phyloP scores from a whole-genome alignment of 1,284 basidiomycete genomes.

The Ustilago shanxiensis region DNA sequence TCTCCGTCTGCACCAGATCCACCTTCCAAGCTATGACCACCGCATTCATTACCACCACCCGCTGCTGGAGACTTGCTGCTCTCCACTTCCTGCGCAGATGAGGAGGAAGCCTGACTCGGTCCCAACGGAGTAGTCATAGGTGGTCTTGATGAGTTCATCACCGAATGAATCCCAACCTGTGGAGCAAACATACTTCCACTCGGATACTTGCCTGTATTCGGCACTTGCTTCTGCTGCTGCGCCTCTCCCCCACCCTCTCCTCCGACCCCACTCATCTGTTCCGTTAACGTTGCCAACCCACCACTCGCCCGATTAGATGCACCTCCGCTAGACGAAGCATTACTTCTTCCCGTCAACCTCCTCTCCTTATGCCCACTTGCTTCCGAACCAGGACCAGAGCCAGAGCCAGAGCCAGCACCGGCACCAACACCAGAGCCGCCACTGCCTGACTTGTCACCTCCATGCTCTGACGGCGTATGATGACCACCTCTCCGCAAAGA shows the following conservation, averaged over 20 bases:
- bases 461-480: slow-evolving; percentile 25
- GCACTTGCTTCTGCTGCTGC: slow-evolving; percentile 11
- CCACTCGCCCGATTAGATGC: not conserved
- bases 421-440: no score
- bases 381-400: slow-evolving; percentile 7
- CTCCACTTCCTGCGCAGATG: slow-evolving; percentile 10
- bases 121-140: slow-evolving; percentile 56
- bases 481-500: slow-evolving; percentile 22
- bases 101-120: not conserved
- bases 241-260: not conserved
- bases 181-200: slow-evolving; percentile 60
- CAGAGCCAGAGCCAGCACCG: no score
- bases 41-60: no score
- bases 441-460: slow-evolving; percentile 19
- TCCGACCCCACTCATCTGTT: slow-evolving; percentile 7
- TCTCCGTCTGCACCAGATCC: not conserved
- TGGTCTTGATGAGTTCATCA: slow-evolving; percentile 41
- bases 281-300: slow-evolving; percentile 9
- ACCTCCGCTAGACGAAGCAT: slow-evolving; percentile 6
- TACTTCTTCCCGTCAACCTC: slow-evolving; percentile 27
- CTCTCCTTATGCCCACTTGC: slow-evolving; percentile 15
- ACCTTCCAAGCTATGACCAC: not conserved
- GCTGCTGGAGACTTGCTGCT: not conserved
- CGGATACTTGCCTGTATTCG: slow-evolving; percentile 35
- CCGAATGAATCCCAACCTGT: slow-evolving; percentile 57